These are phyloP conservation scores for Pleurotus giganteus DNA, from an alignment of 768 basidiomycete genomes.

Conservation along the genomic window DNA sequence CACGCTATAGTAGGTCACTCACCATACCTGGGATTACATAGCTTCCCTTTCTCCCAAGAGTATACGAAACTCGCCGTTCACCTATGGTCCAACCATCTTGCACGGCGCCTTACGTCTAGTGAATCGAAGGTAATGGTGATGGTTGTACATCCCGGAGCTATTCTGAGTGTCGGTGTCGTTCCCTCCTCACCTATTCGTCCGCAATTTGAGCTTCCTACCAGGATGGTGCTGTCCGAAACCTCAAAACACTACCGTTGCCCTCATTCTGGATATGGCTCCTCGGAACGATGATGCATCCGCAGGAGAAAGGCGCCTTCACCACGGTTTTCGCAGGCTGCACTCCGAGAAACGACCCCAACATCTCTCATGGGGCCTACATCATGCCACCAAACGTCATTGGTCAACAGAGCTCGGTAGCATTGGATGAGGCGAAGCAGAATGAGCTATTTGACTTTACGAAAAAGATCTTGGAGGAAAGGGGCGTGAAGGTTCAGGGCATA, in stretches of 20 bases:
- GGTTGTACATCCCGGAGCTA: constrained; percentile 38
- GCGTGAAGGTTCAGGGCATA: constrained; percentile 1
- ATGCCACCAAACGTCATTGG: constrained; percentile 29
- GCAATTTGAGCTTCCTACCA: background rate
- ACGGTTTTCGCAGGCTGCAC: constrained; percentile 19
- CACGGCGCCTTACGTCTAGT: constrained; percentile 15
- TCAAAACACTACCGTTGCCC: constrained; percentile 17
- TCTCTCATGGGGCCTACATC: constrained; percentile 37
- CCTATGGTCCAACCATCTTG: constrained; percentile 22
- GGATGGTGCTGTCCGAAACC: constrained; percentile 18
- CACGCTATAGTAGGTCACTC: constrained; percentile 30
- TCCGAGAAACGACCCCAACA: constrained; percentile 23
- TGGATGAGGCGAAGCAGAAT: constrained; percentile 28
- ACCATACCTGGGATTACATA: background rate
- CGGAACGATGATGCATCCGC: constrained; percentile 20
- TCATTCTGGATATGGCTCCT: constrained; percentile 23
- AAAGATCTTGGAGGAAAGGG: constrained; percentile 23
- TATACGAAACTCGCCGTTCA: constrained; percentile 16
- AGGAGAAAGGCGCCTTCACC: constrained; percentile 19
- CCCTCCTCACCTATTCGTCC: constrained; percentile 6
- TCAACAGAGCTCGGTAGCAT: constrained; percentile 25
- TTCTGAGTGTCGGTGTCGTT: constrained; percentile 10
- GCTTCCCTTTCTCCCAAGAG: constrained; percentile 16
- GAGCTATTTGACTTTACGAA: constrained; percentile 39
- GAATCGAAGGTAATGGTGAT: constrained; percentile 31